Evolutionary conservation across 345 rosid genomes (phyloP), one percentile per base, ranked within the genome.

Genomic region (Bruguiera sexangula): DNA sequence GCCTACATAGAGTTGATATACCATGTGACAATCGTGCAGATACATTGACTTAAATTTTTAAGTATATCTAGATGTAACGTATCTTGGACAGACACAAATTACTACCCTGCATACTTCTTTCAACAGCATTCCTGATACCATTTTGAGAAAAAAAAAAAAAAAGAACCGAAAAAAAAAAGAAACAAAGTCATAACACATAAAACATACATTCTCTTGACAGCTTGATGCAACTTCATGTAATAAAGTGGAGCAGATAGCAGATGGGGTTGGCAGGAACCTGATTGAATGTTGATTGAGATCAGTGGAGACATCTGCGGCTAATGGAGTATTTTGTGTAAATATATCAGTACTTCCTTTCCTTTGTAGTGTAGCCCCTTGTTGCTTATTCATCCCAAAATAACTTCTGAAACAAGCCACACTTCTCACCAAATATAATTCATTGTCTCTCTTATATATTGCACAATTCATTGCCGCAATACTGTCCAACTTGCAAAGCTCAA

Each of bases 71-170:
- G 22, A 39, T 18, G 43, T 60, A 46, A 43, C 85, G 27, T 64
- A 85, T 91, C 94, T 88, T 83, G 37, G 94, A 91, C 57, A 89
- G 73, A 76, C 76, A 78, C 50, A 82, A 64, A 67, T 86, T 78
- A 74, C 82, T 76, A 52, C 85, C 80, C 77, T 80, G 88, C 67
- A 76, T 36, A 51, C 79, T 86, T 68, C 59, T 83, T 62, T 85
- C 94, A 11, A 63, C 78, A 34, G 78, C 76, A 59, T 77, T 71
- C 82, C 88, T 83, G 80, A 24, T 72, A 52, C 37, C 9, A 34
- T 8, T 6, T 34, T 34, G 37, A 34, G 10, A 7, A 27, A 27
- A 27, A 27, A 1, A 34, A 34, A 36, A 21, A 54, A 60, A 60
- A 30, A 30, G 53, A 55, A 18, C n/a, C n/a, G 0, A 65, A 34